A percentile compares a stretch with the other conserved stretches of the same genome.
Conservation (phyloP, 1,284 basidiomycete species). For the Ustilago esculenta region DNA sequence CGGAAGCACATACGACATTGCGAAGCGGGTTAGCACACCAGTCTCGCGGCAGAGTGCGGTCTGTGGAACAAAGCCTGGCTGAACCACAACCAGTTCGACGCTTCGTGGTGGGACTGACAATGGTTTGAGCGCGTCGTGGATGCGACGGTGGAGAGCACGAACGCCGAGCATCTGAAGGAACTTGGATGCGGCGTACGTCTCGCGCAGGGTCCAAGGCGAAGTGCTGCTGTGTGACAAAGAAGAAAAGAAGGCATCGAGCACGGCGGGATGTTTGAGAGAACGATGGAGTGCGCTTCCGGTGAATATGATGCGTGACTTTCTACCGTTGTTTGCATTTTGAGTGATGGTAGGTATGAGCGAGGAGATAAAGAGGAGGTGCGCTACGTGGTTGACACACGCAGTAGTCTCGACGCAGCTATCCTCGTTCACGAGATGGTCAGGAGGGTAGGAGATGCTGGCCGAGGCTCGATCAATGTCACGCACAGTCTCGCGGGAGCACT, state of each 20-base stretch:
- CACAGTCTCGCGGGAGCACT: conserved; percentile 15
- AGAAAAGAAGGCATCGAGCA: conserved; percentile 27
- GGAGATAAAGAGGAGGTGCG: conserved; percentile 44
- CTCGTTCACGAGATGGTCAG: conserved; percentile 20
- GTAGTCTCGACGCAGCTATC: conserved; percentile 36
- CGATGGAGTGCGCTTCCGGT: conserved; percentile 47
- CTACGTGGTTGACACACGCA: conserved; percentile 49
- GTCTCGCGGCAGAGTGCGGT: conserved; percentile 35
- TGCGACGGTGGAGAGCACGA: conserved; percentile 32
- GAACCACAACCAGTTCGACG: conserved; percentile 38
- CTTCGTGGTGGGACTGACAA: background rate
- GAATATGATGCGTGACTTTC: conserved; percentile 48
- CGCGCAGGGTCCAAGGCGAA: conserved; percentile 30
- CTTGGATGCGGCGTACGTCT: conserved; percentile 46
- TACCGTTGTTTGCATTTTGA: conserved; percentile 17
- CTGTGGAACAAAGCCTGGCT: conserved; percentile 47
- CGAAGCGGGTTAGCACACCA: conserved; percentile 16
- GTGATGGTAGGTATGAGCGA: conserved; percentile 23
- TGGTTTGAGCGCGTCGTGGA: conserved; percentile 7
- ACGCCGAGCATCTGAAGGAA: conserved; percentile 50
- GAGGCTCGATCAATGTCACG: conserved; percentile 18
- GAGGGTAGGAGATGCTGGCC: background rate
- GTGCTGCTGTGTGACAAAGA: conserved; percentile 4
- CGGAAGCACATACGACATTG: conserved; percentile 41
- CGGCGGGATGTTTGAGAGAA: conserved; percentile 20